Percentiles rank a stretch among this genome's conserved stretches.
These are phyloP conservation scores for Plasmodium sp. DNA, from an alignment of 169 alveolate species.

Conservation along the genomic window DNA sequence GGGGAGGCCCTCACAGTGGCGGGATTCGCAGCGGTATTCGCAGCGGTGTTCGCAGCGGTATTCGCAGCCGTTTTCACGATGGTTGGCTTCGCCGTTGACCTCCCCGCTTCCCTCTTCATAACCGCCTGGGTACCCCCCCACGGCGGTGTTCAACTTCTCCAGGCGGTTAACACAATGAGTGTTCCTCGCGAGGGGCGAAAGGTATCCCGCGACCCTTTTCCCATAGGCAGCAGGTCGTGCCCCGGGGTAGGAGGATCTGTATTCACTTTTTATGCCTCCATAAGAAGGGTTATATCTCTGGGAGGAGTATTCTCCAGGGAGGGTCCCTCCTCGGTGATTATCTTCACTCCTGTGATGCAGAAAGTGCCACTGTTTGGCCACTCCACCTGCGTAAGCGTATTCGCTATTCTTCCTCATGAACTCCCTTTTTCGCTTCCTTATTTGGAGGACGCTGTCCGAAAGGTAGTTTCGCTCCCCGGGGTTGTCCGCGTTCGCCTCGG, in stretches of 20 bases:
- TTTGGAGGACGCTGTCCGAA: conserved; percentile 41
- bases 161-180: background rate
- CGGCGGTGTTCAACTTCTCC: background rate
- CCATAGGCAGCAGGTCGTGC: background rate
- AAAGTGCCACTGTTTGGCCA: background rate
- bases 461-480: conserved; percentile 5
- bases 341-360: background rate
- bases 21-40: background rate
- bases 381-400: background rate
- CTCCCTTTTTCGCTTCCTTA: conserved; percentile 15
- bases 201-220: background rate
- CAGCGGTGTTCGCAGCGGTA: background rate
- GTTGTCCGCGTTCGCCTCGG: background rate
- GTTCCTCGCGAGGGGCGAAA: background rate
- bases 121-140: background rate
- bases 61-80: background rate
- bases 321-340: background rate
- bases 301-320: background rate
- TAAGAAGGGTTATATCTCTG: background rate
- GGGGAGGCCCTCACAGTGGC: too few relatives aligned
- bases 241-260: background rate
- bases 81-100: background rate
- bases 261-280: background rate
- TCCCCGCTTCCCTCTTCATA: background rate
- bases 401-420: background rate